phyloP scores from a whole-genome alignment of 805 yeast genomes.

The Candida coquimbonensis region DNA sequence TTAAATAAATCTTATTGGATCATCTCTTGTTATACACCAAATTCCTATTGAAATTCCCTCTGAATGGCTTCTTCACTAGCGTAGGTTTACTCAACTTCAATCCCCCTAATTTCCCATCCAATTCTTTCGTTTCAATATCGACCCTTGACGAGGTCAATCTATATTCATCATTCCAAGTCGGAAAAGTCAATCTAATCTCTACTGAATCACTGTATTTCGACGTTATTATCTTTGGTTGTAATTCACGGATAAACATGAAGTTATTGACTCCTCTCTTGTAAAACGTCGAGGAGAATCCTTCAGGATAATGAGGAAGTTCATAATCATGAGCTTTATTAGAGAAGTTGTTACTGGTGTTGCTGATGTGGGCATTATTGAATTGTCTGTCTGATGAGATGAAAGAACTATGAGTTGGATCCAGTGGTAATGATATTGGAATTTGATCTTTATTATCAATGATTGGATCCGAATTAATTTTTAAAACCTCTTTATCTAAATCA shows the following conservation, averaged over 20 bases:
- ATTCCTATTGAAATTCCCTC: constrained; percentile 2
- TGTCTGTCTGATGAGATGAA: background rate
- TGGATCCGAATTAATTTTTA: too few relatives aligned
- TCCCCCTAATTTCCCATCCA: constrained; percentile 32
- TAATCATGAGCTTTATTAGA: constrained; percentile 4
- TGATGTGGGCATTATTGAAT: too few relatives aligned
- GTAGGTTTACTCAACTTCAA: constrained; percentile 15
- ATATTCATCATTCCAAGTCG: constrained; percentile 22
- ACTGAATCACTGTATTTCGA: constrained; percentile 31
- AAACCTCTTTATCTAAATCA: background rate
- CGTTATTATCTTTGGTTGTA: constrained; percentile 39
- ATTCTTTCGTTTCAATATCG: constrained; percentile 34
- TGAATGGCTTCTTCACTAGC: constrained; percentile 5
- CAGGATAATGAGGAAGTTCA: constrained; percentile 30
- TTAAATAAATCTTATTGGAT: background rate
- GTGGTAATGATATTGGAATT: constrained; percentile 6
- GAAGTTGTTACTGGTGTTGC: too few relatives aligned
- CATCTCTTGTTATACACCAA: background rate
- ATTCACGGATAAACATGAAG: constrained; percentile 44
- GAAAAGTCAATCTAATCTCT: constrained; percentile 36
- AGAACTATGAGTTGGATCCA: background rate
- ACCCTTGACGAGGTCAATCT: constrained; percentile 34
- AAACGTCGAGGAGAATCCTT: constrained; percentile 44
- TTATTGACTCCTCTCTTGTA: constrained; percentile 41
- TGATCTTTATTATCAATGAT: too few relatives aligned